Evolutionary conservation across 768 basidiomycete species (phyloP).

Genomic region (Omphalotus guepiniiformis): DNA sequence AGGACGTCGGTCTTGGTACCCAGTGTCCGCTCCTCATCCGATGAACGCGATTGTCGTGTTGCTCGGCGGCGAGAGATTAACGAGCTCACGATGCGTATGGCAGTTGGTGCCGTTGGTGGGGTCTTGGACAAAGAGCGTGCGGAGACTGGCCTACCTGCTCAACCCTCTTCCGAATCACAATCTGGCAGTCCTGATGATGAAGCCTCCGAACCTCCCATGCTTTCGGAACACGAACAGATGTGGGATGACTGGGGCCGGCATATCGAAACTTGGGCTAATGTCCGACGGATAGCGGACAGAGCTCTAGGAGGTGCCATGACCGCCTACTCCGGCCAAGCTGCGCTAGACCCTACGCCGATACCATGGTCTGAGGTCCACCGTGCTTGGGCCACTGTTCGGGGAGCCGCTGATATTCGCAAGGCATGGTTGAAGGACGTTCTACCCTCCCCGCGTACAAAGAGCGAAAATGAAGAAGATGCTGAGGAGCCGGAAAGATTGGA

Average conservation of each 20-base stretch:
- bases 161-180: not conserved
- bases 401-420: constrained; percentile 48
- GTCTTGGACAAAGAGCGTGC: constrained; percentile 38
- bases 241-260: constrained; percentile 68
- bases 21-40: constrained; percentile 42
- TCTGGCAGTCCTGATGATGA: not conserved
- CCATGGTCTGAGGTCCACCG: constrained; percentile 63
- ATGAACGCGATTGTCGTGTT: constrained; percentile 56
- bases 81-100: constrained; percentile 81
- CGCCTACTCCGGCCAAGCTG: constrained; percentile 15
- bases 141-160: not conserved
- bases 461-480: constrained; percentile 31
- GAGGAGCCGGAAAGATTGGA: constrained; percentile 43
- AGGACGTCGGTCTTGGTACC: constrained; percentile 71
- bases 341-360: constrained; percentile 53
- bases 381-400: constrained; percentile 60
- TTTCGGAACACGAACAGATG: constrained; percentile 25
- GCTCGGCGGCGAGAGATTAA: constrained; percentile 71
- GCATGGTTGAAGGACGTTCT: constrained; percentile 56
- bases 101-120: constrained; percentile 72
- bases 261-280: constrained; percentile 65
- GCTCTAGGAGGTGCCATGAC: constrained; percentile 64
- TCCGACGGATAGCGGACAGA: constrained; percentile 71
- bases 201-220: not conserved
- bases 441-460: constrained; percentile 21